Evolutionary conservation across 164 flowering plant genomes (phyloP).

Genomic region (Dillenia turbinata): DNA sequence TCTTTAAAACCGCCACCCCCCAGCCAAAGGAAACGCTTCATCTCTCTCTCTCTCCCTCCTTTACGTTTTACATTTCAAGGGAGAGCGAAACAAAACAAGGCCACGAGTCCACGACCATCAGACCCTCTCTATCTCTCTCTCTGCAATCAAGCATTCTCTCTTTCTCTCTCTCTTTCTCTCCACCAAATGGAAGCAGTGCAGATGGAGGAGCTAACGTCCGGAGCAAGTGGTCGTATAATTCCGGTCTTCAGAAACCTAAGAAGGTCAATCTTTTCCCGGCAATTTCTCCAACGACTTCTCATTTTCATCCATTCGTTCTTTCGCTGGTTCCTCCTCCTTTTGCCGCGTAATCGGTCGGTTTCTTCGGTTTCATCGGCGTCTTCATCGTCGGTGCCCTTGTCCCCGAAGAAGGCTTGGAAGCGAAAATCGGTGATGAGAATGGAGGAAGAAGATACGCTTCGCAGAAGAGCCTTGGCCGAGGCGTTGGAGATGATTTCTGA

Average conservation of each 20-base stretch:
- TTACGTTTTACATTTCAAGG: too few relatives aligned
- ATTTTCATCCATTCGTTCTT: conserved; percentile 55
- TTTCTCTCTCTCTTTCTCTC: conserved; percentile 4
- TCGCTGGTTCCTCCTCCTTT: conserved; percentile 47
- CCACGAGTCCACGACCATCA: too few relatives aligned
- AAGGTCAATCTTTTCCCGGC: conserved; percentile 30
- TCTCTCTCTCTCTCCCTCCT: neutral
- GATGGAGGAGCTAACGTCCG: conserved; percentile 84
- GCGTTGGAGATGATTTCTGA: conserved; percentile 39
- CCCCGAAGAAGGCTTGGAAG: conserved; percentile 12
- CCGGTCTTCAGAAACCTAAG: conserved; percentile 56
- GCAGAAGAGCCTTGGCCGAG: conserved; percentile 78
- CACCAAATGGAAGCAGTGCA: conserved; percentile 24
- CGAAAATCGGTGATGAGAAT: conserved; percentile 31
- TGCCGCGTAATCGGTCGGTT: conserved; percentile 31
- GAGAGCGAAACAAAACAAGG: too few relatives aligned
- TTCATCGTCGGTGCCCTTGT: conserved; percentile 8
- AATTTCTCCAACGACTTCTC: conserved; percentile 30
- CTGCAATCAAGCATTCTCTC: neutral
- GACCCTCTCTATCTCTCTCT: neutral
- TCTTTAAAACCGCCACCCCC: too few relatives aligned
- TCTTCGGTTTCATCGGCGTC: conserved; percentile 15
- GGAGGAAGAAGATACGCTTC: conserved; percentile 64
- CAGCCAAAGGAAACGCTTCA: neutral
- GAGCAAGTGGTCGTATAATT: conserved; percentile 88